Evolutionary conservation across 192 early-diverging fungal genomes (phyloP), one percentile per base, ranked within the genome.

Genomic region (Coemansia furcata): DNA sequence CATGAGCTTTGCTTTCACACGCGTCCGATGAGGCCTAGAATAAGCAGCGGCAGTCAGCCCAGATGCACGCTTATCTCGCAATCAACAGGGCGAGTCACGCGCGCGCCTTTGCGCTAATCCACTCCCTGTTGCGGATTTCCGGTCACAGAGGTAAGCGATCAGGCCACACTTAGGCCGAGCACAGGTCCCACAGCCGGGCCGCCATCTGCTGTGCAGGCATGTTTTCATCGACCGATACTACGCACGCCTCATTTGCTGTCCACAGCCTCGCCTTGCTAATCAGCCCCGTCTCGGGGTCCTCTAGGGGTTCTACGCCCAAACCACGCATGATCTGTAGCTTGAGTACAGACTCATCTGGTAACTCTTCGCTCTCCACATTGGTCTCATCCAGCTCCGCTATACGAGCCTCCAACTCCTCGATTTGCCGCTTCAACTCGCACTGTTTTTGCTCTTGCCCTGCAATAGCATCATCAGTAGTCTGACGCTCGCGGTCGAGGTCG

Each of bases 181-280:
- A 81, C 33, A 71, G 42, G 19, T 72, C 70, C 78, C 78, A 81
- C 70, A 81, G 78, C 63, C 66, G 62, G 9, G 78, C 55, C n/a
- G 78, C 78, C 54, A 81, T 38, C 67, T 80, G 72, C 49, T 80
- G 72, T 0, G 71, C 15, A 1, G 68, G 62, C 39, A 59, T 54
- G 15, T 32, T 35, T 19, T 62, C 60, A 4, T 49, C 65, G 15
- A 67, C 35, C 29, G n/a, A 17, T 4, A 81, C 66, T 17, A 72
- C 70, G 6, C 46, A 44, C 1, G 70, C 78, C 50, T 62, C 65
- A 5, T 29, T 23, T 21, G 58, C 46, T 36, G 72, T 55, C 73
- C 66, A 68, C 7, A 69, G 50, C 5, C 73, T 40, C 5, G 61
- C 78, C 33, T 42, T 64, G 35, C 59, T 70, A 2, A 81, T 61